These are phyloP conservation scores for Solanum infundibuliforme DNA, from an alignment of 257 asterid species.

Conservation along the genomic window DNA sequence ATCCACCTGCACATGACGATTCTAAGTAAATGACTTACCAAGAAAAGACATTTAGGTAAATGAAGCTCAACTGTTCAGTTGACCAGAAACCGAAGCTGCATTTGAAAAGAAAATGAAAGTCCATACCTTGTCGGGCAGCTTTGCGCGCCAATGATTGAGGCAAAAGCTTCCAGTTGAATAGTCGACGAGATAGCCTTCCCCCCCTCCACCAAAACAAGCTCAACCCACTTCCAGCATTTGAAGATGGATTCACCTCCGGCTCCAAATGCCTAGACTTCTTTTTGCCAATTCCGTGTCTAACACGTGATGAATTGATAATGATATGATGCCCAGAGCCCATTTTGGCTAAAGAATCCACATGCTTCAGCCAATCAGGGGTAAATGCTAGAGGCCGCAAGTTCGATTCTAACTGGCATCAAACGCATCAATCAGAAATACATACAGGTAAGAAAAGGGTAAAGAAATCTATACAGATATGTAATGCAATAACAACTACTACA, in stretches of 20 bases:
- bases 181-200: constrained; percentile 67
- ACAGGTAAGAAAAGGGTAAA: not conserved
- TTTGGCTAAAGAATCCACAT: constrained; percentile 64
- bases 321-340: constrained; percentile 76
- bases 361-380: constrained; percentile 78
- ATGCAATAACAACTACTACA: not conserved
- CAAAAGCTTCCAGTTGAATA: constrained; percentile 73
- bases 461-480: not conserved
- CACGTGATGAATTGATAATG: constrained; percentile 40
- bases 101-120: constrained; percentile 6
- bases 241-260: constrained; percentile 30
- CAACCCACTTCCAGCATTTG: constrained; percentile 53
- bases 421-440: constrained; percentile 7
- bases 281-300: constrained; percentile 50
- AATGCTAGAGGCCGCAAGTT: constrained; percentile 69
- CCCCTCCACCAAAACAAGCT: constrained; percentile 98
- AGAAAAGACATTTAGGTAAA: not conserved
- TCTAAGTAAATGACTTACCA: constrained; percentile 3
- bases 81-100: constrained; percentile 3
- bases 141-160: constrained; percentile 72
- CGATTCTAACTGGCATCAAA: constrained; percentile 67
- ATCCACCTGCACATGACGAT: constrained; percentile 53
- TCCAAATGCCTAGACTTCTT: constrained; percentile 45
- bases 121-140: constrained; percentile 93
- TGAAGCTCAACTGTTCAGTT: constrained; percentile 8